Evolutionary conservation across 2,329 filamentous ascomycete genomes (phyloP), one percentile per base, ranked within the genome.

Genomic region (Teratosphaeria viscida): DNA sequence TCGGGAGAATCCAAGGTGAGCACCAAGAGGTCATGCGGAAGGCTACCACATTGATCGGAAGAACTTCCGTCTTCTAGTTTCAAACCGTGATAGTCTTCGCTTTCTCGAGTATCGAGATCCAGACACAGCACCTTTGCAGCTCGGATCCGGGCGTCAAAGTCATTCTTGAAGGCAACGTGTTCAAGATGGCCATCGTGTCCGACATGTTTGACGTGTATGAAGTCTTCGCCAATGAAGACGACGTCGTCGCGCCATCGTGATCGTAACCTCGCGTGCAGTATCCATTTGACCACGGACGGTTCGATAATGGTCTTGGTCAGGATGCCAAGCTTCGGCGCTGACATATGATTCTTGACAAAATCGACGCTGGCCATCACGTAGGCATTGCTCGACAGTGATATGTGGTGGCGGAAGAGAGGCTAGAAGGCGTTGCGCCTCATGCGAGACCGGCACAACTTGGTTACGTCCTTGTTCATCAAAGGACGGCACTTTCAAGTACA

Each of bases 191-290:
- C 85, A 69, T 88, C 83, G 2, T 62, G 37, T n/a, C 62, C 65
- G 52, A 72, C 65, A 35, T 95, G 88, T 66, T 86, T 88, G 63
- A 97, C 84, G 65, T 92, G 87, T 53, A 99, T 82, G 66, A 85
- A 89, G 63, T 88, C 82, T 65, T 95, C 88, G 58, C 91, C 89
- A 60, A 99, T 81, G 67, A 96, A 90, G 43, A 92, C 86, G 63
- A 96, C 84, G 75, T 97, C 92, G 66, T 94, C 91, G 61, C 85
- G 79, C 52, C 80, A 74, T 57, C 80, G 78, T 59, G 85, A 85
- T 60, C 92, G 82, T 61, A 97, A 78, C 61, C 86, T 84, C n/a
- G 86, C 89, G 12, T 91, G 89, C 14, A 96, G 77, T 52, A 96
- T 87, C 78, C 83, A 88, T 69, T 87, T 86, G 59, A 87, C 81